Conservation (phyloP, 805 yeast genomes). For the Wickerhamomyces hampshirensis region DNA sequence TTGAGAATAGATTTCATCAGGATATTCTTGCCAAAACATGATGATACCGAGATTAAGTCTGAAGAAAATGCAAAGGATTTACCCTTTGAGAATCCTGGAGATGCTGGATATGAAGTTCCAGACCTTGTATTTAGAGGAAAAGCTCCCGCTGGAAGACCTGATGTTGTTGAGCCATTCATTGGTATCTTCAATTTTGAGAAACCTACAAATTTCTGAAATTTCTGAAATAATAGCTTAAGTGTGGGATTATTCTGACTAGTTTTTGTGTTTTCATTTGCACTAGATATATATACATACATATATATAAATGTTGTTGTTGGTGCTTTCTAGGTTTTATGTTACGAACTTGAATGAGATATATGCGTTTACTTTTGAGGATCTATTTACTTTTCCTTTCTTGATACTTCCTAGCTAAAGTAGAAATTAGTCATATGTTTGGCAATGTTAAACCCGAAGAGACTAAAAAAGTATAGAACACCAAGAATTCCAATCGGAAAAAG, state of each 20-base stretch:
- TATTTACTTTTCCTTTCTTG: neutral
- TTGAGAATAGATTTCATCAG: constrained; percentile 48
- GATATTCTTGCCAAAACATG: constrained; percentile 28
- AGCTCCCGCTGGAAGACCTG: constrained; percentile 51
- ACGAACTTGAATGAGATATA: neutral
- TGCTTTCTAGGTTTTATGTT: no score
- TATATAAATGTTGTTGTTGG: no score
- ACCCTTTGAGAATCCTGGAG: constrained; percentile 27
- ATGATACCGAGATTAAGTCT: constrained; percentile 6
- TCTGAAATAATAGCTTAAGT: neutral
- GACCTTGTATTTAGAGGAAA: constrained; percentile 45
- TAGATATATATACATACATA: no score
- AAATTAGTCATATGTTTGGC: constrained; percentile 55
- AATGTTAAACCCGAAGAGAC: constrained; percentile 66
- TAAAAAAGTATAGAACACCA: constrained; percentile 51
- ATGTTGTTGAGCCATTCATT: constrained; percentile 46
- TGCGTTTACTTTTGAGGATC: neutral
- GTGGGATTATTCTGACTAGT: neutral
- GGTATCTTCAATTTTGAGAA: constrained; percentile 49
- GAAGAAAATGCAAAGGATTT: constrained; percentile 6
- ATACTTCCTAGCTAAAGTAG: constrained; percentile 16
- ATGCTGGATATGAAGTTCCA: constrained; percentile 39
- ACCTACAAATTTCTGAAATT: constrained; percentile 8
- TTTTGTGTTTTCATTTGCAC: neutral
- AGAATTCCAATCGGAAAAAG: constrained; percentile 61